Evolutionary conservation across 495 filamentous ascomycete genomes (phyloP).

Genomic region (Neohortaea acidophila): DNA sequence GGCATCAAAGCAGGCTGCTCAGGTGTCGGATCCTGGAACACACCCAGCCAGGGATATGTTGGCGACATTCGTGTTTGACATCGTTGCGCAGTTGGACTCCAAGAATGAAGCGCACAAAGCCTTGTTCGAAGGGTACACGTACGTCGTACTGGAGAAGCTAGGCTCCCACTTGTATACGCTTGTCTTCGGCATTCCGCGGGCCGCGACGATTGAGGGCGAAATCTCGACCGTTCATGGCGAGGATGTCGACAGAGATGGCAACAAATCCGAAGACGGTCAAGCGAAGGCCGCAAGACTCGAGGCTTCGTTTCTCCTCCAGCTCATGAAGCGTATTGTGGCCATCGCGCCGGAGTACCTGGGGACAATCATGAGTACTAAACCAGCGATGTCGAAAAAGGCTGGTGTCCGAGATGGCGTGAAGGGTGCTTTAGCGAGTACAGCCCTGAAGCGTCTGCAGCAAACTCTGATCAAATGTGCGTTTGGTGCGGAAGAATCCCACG

Average conservation of each 20-base stretch:
- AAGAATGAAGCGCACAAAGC: conserved; percentile 15
- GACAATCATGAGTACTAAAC: background rate
- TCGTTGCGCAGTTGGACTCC: conserved; percentile 10
- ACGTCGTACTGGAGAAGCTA: conserved; percentile 19
- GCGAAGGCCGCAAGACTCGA: conserved; percentile 15
- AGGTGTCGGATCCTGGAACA: no score
- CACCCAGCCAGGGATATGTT: conserved; percentile 9
- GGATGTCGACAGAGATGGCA: background rate
- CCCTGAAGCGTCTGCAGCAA: conserved; percentile 24
- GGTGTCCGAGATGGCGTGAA: conserved; percentile 11
- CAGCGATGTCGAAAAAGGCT: conserved; percentile 1
- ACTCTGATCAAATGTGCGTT: conserved; percentile 26
- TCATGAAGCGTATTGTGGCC: conserved; percentile 21
- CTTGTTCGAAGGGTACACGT: conserved; percentile 26
- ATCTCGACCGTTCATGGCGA: conserved; percentile 10
- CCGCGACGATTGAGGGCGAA: conserved; percentile 16
- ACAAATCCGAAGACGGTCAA: conserved; percentile 3
- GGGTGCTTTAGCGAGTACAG: conserved; percentile 12
- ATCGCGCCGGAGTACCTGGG: conserved; percentile 21
- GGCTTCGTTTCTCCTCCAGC: conserved; percentile 19
- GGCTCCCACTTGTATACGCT: conserved; percentile 19
- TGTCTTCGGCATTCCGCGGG: conserved; percentile 18
- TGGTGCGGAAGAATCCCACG: conserved; percentile 10
- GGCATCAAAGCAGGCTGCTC: background rate
- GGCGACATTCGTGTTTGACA: conserved; percentile 9